A percentile compares a stretch with the other conserved stretches of the same genome.
phyloP scores from a whole-genome alignment of 345 rosid genomes.

The thale cress (Arabidopsis thaliana) region DNA sequence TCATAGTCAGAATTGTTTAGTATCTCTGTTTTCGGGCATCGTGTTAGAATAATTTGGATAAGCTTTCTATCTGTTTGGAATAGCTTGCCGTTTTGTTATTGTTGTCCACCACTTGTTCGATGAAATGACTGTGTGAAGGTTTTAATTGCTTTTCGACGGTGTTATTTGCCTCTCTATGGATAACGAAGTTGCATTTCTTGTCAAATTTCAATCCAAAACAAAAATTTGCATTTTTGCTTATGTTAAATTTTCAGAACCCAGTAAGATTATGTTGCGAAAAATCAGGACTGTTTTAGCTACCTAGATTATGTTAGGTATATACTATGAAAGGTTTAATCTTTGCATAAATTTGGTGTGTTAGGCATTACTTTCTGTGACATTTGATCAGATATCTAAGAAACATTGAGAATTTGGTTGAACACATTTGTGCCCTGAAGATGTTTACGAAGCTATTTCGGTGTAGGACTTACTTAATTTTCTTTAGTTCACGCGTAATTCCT shows the following conservation, averaged over 20 bases:
- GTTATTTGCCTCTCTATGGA: not conserved
- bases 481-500: not conserved
- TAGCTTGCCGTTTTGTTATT: not conserved
- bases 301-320: not conserved
- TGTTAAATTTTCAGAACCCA: too few relatives aligned
- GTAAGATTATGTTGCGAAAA: too few relatives aligned
- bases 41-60: not conserved
- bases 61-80: not conserved
- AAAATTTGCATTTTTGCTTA: too few relatives aligned
- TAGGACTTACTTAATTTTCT: not conserved
- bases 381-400: not conserved
- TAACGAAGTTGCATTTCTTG: not conserved
- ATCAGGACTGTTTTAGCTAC: not conserved
- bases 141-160: not conserved
- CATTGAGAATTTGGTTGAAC: not conserved
- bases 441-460: not conserved
- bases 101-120: slow-evolving; percentile 33
- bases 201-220: not conserved
- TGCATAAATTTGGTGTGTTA: not conserved
- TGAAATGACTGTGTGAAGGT: slow-evolving; percentile 23
- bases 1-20: not conserved
- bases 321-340: not conserved
- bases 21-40: too few relatives aligned
- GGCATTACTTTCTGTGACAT: not conserved
- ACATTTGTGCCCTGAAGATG: not conserved